Evolutionary conservation across 192 early-diverging fungal genomes (phyloP).

Genomic region (Coemansia sp.): DNA sequence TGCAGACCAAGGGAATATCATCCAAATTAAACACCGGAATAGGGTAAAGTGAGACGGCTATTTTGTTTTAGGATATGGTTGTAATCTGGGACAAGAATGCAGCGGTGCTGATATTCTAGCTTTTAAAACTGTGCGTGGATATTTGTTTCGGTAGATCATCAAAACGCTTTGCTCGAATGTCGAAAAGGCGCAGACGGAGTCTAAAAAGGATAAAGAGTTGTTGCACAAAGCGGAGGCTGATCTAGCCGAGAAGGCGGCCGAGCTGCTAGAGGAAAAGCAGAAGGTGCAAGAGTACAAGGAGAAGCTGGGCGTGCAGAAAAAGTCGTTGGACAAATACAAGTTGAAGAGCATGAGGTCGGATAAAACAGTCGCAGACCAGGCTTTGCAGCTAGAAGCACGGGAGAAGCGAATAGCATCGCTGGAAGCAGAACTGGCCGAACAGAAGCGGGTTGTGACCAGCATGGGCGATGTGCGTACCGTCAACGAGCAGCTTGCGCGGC

Average conservation of each 20-base stretch:
- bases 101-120: neutral
- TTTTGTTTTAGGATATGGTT: no score
- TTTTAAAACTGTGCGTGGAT: neutral
- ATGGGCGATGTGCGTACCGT: slow-evolving; percentile 44
- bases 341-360: slow-evolving; percentile 15
- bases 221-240: neutral
- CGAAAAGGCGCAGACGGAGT: slow-evolving; percentile 23
- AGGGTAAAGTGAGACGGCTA: no score
- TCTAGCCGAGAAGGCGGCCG: neutral
- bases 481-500: slow-evolving; percentile 39
- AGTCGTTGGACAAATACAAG: slow-evolving; percentile 8
- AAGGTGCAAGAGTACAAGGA: slow-evolving; percentile 2
- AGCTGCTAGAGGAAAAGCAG: neutral
- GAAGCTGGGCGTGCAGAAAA: slow-evolving; percentile 14
- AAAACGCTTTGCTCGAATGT: slow-evolving; percentile 40
- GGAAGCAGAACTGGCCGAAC: slow-evolving; percentile 28
- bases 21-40: slow-evolving; percentile 19
- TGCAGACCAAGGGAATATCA: neutral
- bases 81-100: no score
- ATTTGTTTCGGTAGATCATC: slow-evolving; percentile 15
- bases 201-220: slow-evolving; percentile 10
- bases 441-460: slow-evolving; percentile 28
- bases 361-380: slow-evolving; percentile 28
- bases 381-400: slow-evolving; percentile 22
- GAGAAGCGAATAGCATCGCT: slow-evolving; percentile 4